phyloP scores from a whole-genome alignment of 169 alveolate species.

The Pseudocohnilembus persalinus region DNA sequence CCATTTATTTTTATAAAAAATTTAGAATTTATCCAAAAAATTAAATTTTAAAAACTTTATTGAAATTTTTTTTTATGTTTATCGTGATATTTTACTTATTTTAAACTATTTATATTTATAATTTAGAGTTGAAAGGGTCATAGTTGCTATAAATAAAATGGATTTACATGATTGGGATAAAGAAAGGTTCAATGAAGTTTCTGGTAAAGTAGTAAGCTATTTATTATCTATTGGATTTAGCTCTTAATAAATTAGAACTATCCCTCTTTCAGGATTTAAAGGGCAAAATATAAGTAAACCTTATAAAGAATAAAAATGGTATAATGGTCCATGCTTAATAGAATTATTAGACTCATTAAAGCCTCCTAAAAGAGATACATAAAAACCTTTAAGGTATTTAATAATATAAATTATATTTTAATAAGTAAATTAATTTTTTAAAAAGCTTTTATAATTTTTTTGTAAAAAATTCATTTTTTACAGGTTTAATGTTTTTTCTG shows the following conservation, averaged over 20 bases:
- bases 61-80: too few species aligned
- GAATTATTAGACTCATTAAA: constrained; percentile 55
- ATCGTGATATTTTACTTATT: too few species aligned
- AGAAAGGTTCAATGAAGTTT: constrained; percentile 55
- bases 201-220: constrained; percentile 19
- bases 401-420: constrained; percentile 4
- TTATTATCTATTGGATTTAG: constrained; percentile 48
- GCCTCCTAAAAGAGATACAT: constrained; percentile 39
- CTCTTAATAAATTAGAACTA: constrained; percentile 42
- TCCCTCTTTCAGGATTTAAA: constrained; percentile 71
- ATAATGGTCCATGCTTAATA: constrained; percentile 56
- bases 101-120: too few species aligned
- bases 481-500: constrained; percentile 33
- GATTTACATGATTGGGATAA: constrained; percentile 70
- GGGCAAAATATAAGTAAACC: constrained; percentile 61
- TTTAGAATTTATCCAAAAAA: too few species aligned
- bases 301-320: constrained; percentile 55
- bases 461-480: background rate
- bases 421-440: background rate
- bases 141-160: constrained; percentile 74
- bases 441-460: background rate
- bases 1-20: too few species aligned
- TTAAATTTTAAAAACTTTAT: too few species aligned
- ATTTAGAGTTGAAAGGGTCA: constrained; percentile 58
- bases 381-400: constrained; percentile 62